Conservation (phyloP, 2,329 filamentous ascomycete genomes). For the Catunica adiposa region DNA sequence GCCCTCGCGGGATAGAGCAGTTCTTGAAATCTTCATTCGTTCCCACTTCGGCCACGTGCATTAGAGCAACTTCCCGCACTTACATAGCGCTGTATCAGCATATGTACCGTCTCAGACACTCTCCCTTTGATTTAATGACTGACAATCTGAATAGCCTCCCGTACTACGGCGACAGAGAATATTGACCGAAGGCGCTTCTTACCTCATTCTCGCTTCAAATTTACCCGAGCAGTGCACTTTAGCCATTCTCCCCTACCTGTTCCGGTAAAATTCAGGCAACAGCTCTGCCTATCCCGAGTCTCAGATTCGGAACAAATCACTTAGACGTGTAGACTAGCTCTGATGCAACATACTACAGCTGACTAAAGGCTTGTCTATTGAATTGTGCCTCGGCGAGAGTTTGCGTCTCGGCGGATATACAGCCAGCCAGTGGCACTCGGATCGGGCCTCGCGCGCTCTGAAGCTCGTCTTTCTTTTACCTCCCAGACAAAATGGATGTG, state of each 20-base stretch:
- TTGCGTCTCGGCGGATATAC: neutral
- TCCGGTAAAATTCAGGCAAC: too few species aligned
- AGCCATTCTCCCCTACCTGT: neutral
- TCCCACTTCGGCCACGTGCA: neutral
- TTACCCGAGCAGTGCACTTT: neutral
- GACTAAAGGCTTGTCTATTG: too few species aligned
- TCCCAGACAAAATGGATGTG: slow-evolving; percentile 45
- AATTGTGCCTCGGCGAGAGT: neutral
- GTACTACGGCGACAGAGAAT: neutral
- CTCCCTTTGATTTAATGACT: neutral
- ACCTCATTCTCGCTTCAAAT: neutral
- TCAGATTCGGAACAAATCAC: too few species aligned
- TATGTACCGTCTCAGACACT: neutral
- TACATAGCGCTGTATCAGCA: neutral
- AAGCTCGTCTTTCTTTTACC: neutral
- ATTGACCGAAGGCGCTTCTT: neutral
- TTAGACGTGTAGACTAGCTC: too few species aligned
- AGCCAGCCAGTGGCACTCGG: neutral
- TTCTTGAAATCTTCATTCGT: neutral
- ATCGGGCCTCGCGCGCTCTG: neutral
- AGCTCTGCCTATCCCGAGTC: too few species aligned
- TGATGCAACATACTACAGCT: too few species aligned
- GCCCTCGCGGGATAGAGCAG: neutral
- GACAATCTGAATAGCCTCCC: neutral
- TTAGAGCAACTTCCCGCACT: neutral